phyloP scores from a whole-genome alignment of 192 early-diverging fungal species.

The Backusella liffmaniae region DNA sequence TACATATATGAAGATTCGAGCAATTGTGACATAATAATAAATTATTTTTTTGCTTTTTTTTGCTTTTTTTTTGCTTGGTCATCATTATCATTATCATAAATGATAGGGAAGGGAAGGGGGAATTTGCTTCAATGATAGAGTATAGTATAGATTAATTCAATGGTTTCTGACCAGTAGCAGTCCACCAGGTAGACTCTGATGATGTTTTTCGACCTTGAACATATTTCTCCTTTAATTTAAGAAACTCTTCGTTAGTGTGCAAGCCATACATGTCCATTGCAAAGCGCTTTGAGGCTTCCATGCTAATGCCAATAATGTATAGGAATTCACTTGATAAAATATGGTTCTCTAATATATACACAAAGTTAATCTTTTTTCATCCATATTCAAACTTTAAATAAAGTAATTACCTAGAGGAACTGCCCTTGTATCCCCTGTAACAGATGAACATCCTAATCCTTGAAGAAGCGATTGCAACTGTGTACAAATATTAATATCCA shows the following conservation, averaged over 20 bases:
- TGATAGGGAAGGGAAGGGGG: not conserved
- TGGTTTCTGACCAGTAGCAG: slow-evolving; percentile 9
- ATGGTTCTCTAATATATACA: not conserved
- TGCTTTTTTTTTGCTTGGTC: not conserved
- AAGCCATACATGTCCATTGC: not conserved
- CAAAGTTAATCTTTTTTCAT: not conserved
- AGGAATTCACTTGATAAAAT: slow-evolving; percentile 3
- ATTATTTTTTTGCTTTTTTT: not conserved
- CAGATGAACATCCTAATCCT: not conserved
- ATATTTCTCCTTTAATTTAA: not conserved
- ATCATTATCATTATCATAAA: not conserved
- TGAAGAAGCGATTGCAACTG: not conserved
- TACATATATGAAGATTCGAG: not conserved
- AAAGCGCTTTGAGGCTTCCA: not conserved
- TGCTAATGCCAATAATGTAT: not conserved
- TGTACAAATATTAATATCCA: not conserved
- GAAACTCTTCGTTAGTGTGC: not conserved
- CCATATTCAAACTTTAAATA: not conserved
- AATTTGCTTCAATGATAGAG: not conserved
- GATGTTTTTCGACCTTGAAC: not conserved
- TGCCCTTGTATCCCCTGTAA: not conserved
- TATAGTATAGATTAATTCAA: not conserved
- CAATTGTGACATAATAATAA: not conserved
- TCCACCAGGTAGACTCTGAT: slow-evolving; percentile 1
- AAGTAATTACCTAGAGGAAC: not conserved